These are phyloP conservation scores for Cryphonectria naterciae DNA, from an alignment of 2,329 filamentous ascomycete species.

Conservation along the genomic window DNA sequence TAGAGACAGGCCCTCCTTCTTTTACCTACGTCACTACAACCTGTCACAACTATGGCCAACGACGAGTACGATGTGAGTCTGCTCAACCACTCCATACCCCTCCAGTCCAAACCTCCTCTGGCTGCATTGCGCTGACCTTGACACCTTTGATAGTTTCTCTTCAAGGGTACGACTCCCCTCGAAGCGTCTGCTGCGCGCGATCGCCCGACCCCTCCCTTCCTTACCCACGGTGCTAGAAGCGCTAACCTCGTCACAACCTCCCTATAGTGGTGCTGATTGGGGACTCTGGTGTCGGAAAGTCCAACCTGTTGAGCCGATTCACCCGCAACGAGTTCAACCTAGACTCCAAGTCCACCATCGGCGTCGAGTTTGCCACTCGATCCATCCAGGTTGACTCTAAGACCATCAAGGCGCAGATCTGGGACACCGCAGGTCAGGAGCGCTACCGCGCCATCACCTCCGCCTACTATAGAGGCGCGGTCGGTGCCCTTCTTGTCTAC, in stretches of 20 bases:
- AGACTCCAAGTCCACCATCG: slow-evolving; percentile 99
- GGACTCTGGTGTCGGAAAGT: slow-evolving; percentile 99
- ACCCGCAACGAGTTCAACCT: slow-evolving; percentile 99
- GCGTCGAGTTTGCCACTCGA: slow-evolving; percentile 97
- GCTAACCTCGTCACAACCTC: slow-evolving; percentile 32
- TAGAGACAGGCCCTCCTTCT: slow-evolving; percentile 24
- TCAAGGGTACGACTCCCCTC: slow-evolving; percentile 75
- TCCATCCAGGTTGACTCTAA: slow-evolving; percentile 99
- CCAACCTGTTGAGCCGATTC: slow-evolving; percentile 98
- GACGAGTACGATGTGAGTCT: slow-evolving; percentile 98
- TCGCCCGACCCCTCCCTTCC: slow-evolving; percentile 35
- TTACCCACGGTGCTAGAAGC: slow-evolving; percentile 38
- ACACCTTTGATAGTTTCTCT: slow-evolving; percentile 77
- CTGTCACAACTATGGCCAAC: slow-evolving; percentile 81
- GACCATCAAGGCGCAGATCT: slow-evolving; percentile 99
- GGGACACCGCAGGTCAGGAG: slow-evolving; percentile 99
- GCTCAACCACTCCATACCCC: slow-evolving; percentile 33
- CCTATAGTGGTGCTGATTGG: slow-evolving; percentile 90
- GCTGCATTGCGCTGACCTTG: slow-evolving; percentile 37
- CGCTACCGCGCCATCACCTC: slow-evolving; percentile 99
- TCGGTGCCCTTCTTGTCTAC: slow-evolving; percentile 96
- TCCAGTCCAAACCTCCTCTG: slow-evolving; percentile 33
- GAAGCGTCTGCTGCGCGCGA: slow-evolving; percentile 26
- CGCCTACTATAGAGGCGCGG: slow-evolving; percentile 97
- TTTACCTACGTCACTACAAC: slow-evolving; percentile 33